These are phyloP conservation scores for Zygosaccharomyces pseudobailii DNA, from an alignment of 1,139 yeast species.

Conservation along the genomic window DNA sequence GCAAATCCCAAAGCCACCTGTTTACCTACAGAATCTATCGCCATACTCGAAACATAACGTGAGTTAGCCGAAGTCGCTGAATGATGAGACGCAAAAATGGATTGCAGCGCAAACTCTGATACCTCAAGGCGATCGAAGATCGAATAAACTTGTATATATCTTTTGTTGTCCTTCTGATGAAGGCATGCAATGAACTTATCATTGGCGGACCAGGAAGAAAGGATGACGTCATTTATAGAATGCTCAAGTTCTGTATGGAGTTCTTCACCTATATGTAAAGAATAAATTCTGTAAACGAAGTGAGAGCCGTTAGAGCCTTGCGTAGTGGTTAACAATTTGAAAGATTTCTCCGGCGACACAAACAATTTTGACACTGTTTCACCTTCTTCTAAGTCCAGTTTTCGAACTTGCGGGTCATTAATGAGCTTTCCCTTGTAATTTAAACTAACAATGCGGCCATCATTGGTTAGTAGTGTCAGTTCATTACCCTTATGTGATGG, in stretches of 20 bases:
- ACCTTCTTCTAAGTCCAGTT: conserved; percentile 15
- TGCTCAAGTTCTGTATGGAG: conserved; percentile 13
- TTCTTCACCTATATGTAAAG: conserved; percentile 7
- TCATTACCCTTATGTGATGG: conserved; percentile 16
- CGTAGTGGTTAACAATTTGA: conserved; percentile 17
- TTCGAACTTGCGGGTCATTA: conserved; percentile 20
- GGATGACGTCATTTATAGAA: conserved; percentile 39
- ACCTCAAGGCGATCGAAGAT: conserved; percentile 30
- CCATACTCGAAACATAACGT: conserved; percentile 31
- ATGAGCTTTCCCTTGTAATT: conserved; percentile 31
- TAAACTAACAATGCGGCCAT: conserved; percentile 24
- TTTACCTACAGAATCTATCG: conserved; percentile 42
- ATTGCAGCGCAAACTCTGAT: conserved; percentile 18
- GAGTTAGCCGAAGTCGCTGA: conserved; percentile 25
- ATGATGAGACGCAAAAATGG: conserved; percentile 12
- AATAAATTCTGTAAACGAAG: conserved; percentile 21
- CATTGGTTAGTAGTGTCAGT: conserved; percentile 27
- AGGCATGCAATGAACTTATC: conserved; percentile 40
- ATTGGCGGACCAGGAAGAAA: conserved; percentile 47
- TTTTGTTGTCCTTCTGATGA: conserved; percentile 35
- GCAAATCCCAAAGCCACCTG: conserved; percentile 75
- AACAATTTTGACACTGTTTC: conserved; percentile 26
- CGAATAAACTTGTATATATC: conserved; percentile 21
- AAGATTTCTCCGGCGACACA: conserved; percentile 4
- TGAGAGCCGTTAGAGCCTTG: conserved; percentile 13